phyloP scores from a whole-genome alignment of 176 grass and related monocot species.

The Triticum monococcum region DNA sequence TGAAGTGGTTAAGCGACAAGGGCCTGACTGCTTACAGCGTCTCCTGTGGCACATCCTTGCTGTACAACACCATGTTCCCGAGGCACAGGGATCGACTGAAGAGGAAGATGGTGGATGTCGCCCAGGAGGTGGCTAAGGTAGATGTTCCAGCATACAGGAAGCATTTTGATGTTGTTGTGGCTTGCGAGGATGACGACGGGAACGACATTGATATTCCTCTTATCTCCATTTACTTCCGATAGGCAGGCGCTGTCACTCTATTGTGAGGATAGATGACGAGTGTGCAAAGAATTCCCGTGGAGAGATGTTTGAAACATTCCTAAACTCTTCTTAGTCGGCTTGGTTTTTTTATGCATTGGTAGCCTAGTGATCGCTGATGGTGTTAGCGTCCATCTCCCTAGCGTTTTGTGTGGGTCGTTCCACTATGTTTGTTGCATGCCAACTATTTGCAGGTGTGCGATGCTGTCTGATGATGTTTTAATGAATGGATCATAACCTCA shows the following conservation, averaged over 20 bases:
- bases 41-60: slow-evolving; percentile 61
- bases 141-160: slow-evolving; percentile 52
- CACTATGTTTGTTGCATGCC: slow-evolving; percentile 30
- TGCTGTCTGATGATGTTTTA: slow-evolving; percentile 3
- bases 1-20: slow-evolving; percentile 63
- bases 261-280: background rate
- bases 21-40: slow-evolving; percentile 72
- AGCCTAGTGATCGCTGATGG: slow-evolving; percentile 3
- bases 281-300: background rate
- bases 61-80: slow-evolving; percentile 72
- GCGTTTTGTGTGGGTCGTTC: slow-evolving; percentile 1
- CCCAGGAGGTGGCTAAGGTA: slow-evolving; percentile 56
- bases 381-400: slow-evolving; percentile 9
- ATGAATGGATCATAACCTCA: background rate
- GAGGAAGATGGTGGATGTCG: slow-evolving; percentile 64
- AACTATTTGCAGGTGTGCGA: slow-evolving; percentile 44
- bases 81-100: slow-evolving; percentile 64
- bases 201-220: slow-evolving; percentile 69
- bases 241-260: slow-evolving; percentile 18
- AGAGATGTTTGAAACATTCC: background rate
- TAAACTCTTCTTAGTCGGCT: background rate
- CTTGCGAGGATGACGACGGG: slow-evolving; percentile 57
- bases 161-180: slow-evolving; percentile 62
- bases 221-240: slow-evolving; percentile 78
- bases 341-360: background rate